These are phyloP conservation scores for Penicillium rolfsii DNA, from an alignment of 2,329 filamentous ascomycete genomes.

Conservation along the genomic window DNA sequence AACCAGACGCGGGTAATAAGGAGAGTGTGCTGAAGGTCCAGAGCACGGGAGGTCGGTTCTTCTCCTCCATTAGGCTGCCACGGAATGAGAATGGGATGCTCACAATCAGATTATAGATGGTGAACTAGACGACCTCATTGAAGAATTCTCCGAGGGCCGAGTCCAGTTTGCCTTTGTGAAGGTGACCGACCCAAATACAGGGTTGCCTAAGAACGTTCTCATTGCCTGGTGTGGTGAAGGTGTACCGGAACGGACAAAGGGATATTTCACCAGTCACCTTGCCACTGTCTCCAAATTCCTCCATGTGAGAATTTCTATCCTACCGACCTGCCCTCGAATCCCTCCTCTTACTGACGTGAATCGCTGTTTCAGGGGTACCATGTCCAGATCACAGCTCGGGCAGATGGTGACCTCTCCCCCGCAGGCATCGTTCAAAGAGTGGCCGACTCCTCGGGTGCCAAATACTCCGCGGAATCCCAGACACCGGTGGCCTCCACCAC, in stretches of 20 bases:
- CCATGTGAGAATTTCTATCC: constrained; percentile 58
- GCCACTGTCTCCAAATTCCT: constrained; percentile 87
- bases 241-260: constrained; percentile 97
- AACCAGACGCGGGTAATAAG: constrained; percentile 76
- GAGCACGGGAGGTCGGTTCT: constrained; percentile 74
- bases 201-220: constrained; percentile 86
- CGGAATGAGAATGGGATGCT: background rate
- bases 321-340: background rate
- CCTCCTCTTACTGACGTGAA: constrained; percentile 4
- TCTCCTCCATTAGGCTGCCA: background rate
- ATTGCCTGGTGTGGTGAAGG: constrained; percentile 98
- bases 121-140: constrained; percentile 83
- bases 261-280: constrained; percentile 95
- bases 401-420: constrained; percentile 83
- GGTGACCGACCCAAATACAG: constrained; percentile 91
- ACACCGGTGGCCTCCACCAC: constrained; percentile 42
- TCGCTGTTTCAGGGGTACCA: constrained; percentile 73
- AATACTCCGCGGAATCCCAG: constrained; percentile 76
- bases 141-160: constrained; percentile 95
- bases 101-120: constrained; percentile 65
- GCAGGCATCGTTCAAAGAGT: constrained; percentile 92
- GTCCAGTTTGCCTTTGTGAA: constrained; percentile 97
- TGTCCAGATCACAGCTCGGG: constrained; percentile 94
- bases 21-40: constrained; percentile 97
- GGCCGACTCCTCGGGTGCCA: constrained; percentile 88